Conservation (phyloP, 2,329 filamentous ascomycete genomes). For the Cladosporium sp. region DNA sequence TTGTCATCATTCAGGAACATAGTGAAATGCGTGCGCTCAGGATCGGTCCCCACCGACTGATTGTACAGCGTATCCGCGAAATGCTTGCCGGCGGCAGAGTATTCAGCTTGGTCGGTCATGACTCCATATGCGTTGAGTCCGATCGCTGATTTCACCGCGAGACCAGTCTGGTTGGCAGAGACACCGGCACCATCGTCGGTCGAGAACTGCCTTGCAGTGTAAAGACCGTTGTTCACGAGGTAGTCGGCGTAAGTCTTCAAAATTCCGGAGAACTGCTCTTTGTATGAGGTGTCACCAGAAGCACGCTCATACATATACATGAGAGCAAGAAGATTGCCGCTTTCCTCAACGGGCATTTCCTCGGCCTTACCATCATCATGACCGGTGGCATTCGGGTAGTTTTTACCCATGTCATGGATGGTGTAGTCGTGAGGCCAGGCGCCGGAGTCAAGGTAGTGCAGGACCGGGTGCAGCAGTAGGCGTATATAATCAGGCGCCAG, state of each 20-base stretch:
- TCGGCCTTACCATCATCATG: slow-evolving; percentile 41
- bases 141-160: slow-evolving; percentile 46
- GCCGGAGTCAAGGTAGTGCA: slow-evolving; percentile 47
- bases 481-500: slow-evolving; percentile 41
- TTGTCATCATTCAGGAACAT: slow-evolving; percentile 40
- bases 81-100: slow-evolving; percentile 33
- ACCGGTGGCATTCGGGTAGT: slow-evolving; percentile 65
- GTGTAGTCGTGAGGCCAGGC: slow-evolving; percentile 47
- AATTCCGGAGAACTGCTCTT: slow-evolving; percentile 31
- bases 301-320: slow-evolving; percentile 40
- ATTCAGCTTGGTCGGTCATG: slow-evolving; percentile 34
- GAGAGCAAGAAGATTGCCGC: slow-evolving; percentile 58
- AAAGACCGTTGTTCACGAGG: slow-evolving; percentile 36
- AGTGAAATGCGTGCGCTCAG: slow-evolving; percentile 42
- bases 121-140: slow-evolving; percentile 43
- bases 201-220: slow-evolving; percentile 38
- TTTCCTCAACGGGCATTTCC: slow-evolving; percentile 56
- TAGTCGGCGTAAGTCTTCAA: slow-evolving; percentile 40
- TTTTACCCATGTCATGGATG: slow-evolving; percentile 67
- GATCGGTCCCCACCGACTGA: slow-evolving; percentile 40
- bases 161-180: slow-evolving; percentile 42
- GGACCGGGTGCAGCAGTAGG: slow-evolving; percentile 41
- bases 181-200: slow-evolving; percentile 41
- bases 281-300: slow-evolving; percentile 37
- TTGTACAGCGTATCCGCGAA: slow-evolving; percentile 44